A percentile compares a stretch with the other conserved stretches of the same genome.
phyloP scores from a whole-genome alignment of 169 alveolate species.

The Eimeria tenella region DNA sequence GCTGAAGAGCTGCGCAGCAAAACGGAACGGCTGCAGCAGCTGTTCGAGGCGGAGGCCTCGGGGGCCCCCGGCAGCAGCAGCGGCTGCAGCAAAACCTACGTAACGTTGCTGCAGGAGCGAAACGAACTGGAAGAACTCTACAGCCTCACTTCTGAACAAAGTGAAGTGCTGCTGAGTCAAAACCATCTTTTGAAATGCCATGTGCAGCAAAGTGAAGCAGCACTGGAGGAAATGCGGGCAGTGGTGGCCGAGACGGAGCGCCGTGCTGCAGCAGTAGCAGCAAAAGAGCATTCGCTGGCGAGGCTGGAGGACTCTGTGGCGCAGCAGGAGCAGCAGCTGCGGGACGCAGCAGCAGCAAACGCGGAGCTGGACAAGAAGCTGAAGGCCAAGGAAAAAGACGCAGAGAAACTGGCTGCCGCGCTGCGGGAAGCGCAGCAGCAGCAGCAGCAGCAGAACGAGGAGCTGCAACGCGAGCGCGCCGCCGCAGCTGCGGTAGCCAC shows the following conservation, averaged over 20 bases:
- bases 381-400: conserved; percentile 3
- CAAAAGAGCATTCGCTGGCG: conserved; percentile 20
- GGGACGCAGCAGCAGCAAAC: conserved; percentile 16
- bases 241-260: conserved; percentile 57
- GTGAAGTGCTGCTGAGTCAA: conserved; percentile 76
- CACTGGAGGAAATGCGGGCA: conserved; percentile 55
- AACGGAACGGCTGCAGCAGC: conserved; percentile 70
- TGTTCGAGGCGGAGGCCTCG: conserved; percentile 60
- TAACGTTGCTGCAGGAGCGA: conserved; percentile 55
- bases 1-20: conserved; percentile 72
- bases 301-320: conserved; percentile 40
- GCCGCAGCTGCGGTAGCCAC: conserved; percentile 62
- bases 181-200: conserved; percentile 76
- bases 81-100: conserved; percentile 15
- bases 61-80: conserved; percentile 7
- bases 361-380: conserved; percentile 51
- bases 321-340: conserved; percentile 23
- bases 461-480: conserved; percentile 44
- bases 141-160: conserved; percentile 69
- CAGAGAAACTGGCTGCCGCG: conserved; percentile 44
- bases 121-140: conserved; percentile 77
- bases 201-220: conserved; percentile 68
- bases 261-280: conserved; percentile 67
- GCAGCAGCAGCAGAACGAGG: conserved; percentile 47
- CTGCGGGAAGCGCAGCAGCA: conserved; percentile 9